These are phyloP conservation scores for Melanogaster broomeanus DNA, from an alignment of 768 basidiomycete genomes.

Conservation along the genomic window DNA sequence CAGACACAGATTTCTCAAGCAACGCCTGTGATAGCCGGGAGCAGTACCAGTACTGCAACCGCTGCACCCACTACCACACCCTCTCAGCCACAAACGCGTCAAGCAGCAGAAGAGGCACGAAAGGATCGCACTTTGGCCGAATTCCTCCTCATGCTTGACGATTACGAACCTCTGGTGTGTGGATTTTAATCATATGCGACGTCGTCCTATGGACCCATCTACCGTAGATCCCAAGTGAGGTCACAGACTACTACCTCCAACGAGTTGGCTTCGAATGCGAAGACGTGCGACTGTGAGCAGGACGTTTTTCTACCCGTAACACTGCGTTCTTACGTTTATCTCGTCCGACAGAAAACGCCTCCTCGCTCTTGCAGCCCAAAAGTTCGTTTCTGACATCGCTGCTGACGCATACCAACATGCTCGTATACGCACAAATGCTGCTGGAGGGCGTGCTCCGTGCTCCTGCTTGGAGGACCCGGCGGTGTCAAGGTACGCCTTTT, in stretches of 20 bases:
- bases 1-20: slow-evolving; percentile 21
- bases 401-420: slow-evolving; percentile 98
- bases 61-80: slow-evolving; percentile 13
- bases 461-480: slow-evolving; percentile 53
- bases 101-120: slow-evolving; percentile 76
- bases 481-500: slow-evolving; percentile 58
- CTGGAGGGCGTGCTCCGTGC: slow-evolving; percentile 70
- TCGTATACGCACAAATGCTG: slow-evolving; percentile 87
- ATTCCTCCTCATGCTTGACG: slow-evolving; percentile 94
- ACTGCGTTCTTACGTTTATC: slow-evolving; percentile 1
- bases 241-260: slow-evolving; percentile 97
- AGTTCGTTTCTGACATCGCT: slow-evolving; percentile 96
- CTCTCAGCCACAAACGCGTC: slow-evolving; percentile 52
- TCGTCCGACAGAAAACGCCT: slow-evolving; percentile 75
- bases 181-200: neutral
- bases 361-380: slow-evolving; percentile 93
- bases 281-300: slow-evolving; percentile 82
- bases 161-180: slow-evolving; percentile 91
- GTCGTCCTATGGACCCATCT: neutral
- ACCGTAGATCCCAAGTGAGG: slow-evolving; percentile 90
- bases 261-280: slow-evolving; percentile 95
- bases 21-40: slow-evolving; percentile 11
- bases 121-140: slow-evolving; percentile 92
- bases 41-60: slow-evolving; percentile 18
- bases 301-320: slow-evolving; percentile 1